Conservation (phyloP, 1,284 basidiomycete genomes). For the Acaromyces ingoldii region DNA sequence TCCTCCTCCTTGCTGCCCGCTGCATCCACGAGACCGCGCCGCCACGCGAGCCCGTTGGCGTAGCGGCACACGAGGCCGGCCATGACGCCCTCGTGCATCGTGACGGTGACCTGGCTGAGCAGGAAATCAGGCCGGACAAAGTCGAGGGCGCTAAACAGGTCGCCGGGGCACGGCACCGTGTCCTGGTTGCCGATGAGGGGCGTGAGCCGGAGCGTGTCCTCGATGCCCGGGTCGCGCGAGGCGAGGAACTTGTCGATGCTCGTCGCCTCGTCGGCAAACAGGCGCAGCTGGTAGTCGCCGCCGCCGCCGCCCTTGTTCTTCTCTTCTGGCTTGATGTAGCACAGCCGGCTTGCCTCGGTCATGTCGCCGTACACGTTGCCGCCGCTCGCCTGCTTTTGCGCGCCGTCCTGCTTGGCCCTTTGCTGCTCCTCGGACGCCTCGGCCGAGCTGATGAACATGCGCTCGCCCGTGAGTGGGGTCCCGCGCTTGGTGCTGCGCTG, state of each 20-base stretch:
- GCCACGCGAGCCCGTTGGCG: slow-evolving; percentile 4
- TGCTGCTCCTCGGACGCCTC: not conserved
- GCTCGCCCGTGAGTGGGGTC: slow-evolving; percentile 2
- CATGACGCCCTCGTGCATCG: not conserved
- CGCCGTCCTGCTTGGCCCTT: not conserved
- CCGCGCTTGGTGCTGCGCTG: slow-evolving; percentile 1
- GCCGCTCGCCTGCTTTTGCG: too few relatives aligned
- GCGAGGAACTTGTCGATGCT: slow-evolving; percentile 1
- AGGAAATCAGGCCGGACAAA: slow-evolving; percentile 3
- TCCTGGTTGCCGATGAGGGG: slow-evolving; percentile 1
- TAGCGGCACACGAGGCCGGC: slow-evolving; percentile 1
- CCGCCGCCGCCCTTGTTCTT: too few relatives aligned
- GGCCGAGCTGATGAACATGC: not conserved
- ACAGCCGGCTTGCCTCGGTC: not conserved
- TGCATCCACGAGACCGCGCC: not conserved
- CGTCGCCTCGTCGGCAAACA: not conserved
- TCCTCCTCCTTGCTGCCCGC: too few relatives aligned
- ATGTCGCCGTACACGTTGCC: too few relatives aligned
- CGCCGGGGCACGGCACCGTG: not conserved
- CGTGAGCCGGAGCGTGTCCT: not conserved
- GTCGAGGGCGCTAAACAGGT: slow-evolving; percentile 2
- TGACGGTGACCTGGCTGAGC: not conserved
- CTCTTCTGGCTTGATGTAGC: not conserved
- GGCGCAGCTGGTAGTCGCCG: not conserved
- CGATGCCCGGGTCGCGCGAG: slow-evolving; percentile 1